Conservation (phyloP, 139 green algal species). For the Zygnema circumcarinatum region DNA sequence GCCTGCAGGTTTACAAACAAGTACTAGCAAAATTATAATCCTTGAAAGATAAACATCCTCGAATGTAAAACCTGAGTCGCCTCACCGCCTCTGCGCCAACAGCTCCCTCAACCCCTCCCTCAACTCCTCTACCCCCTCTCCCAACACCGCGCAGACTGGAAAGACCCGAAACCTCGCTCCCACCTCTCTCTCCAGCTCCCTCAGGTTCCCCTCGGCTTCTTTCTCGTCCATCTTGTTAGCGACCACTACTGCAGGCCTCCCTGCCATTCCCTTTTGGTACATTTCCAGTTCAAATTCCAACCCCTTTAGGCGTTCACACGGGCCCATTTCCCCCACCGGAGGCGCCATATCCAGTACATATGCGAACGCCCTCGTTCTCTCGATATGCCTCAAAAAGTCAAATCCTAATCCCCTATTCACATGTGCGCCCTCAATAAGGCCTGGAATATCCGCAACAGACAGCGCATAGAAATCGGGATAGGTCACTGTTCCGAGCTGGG, state of each 20-base stretch:
- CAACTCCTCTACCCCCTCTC: constrained; percentile 42
- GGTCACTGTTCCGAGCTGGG: constrained; percentile 81
- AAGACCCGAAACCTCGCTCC: not conserved
- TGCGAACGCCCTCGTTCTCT: constrained; percentile 49
- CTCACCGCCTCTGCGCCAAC: not conserved
- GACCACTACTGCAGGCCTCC: constrained; percentile 28
- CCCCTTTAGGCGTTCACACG: constrained; percentile 38
- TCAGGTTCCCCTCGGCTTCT: constrained; percentile 6
- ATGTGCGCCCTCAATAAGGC: constrained; percentile 86
- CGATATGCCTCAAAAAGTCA: constrained; percentile 62
- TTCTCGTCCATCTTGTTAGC: constrained; percentile 62
- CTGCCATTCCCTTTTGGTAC: constrained; percentile 37
- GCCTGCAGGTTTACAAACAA: not conserved
- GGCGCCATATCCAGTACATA: constrained; percentile 60
- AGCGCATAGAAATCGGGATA: constrained; percentile 30
- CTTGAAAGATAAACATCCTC: not conserved
- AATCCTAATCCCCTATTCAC: constrained; percentile 59
- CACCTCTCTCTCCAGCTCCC: constrained; percentile 9
- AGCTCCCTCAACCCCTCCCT: constrained; percentile 10
- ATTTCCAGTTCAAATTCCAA: constrained; percentile 55
- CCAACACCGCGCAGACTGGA: constrained; percentile 44
- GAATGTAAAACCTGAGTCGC: not conserved
- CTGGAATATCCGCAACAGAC: constrained; percentile 82
- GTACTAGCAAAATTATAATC: not conserved
- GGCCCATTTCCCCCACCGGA: not conserved